phyloP scores from a whole-genome alignment of 805 yeast species.

The Candida yuanshanica region DNA sequence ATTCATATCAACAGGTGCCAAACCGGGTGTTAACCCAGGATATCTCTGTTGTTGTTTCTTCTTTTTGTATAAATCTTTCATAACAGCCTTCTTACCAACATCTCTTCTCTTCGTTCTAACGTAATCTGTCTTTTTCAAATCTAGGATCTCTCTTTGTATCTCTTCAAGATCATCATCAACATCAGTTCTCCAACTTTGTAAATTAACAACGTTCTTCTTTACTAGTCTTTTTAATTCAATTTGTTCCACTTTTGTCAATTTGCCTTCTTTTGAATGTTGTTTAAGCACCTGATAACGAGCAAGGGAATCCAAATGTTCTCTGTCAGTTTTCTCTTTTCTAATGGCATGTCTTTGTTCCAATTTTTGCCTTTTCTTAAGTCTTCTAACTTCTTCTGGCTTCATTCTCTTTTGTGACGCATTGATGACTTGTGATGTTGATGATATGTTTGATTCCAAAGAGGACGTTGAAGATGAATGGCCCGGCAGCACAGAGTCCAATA shows the following conservation, averaged over 20 bases:
- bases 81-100: slow-evolving; percentile 20
- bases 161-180: slow-evolving; percentile 37
- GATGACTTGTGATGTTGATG: slow-evolving; percentile 33
- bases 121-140: slow-evolving; percentile 33
- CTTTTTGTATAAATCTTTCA: slow-evolving; percentile 28
- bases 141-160: slow-evolving; percentile 37
- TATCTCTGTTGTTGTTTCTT: slow-evolving; percentile 24
- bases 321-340: slow-evolving; percentile 16
- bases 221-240: slow-evolving; percentile 29
- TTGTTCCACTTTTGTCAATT: slow-evolving; percentile 29
- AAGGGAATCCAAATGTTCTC: slow-evolving; percentile 22
- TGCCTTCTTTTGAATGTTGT: slow-evolving; percentile 27
- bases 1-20: slow-evolving; percentile 72
- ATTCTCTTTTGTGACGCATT: slow-evolving; percentile 30
- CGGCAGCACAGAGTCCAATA: slow-evolving; percentile 33
- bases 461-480: slow-evolving; percentile 24
- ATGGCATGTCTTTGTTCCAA: slow-evolving; percentile 22
- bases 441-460: slow-evolving; percentile 6
- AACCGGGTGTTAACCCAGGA: slow-evolving; percentile 76
- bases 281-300: slow-evolving; percentile 31
- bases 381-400: slow-evolving; percentile 29
- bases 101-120: slow-evolving; percentile 26
- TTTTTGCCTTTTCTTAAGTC: slow-evolving; percentile 30
- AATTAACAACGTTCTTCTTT: slow-evolving; percentile 30
- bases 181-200: slow-evolving; percentile 38